Evolutionary conservation across 768 basidiomycete species (phyloP).

Genomic region (Termitomyces sp.): DNA sequence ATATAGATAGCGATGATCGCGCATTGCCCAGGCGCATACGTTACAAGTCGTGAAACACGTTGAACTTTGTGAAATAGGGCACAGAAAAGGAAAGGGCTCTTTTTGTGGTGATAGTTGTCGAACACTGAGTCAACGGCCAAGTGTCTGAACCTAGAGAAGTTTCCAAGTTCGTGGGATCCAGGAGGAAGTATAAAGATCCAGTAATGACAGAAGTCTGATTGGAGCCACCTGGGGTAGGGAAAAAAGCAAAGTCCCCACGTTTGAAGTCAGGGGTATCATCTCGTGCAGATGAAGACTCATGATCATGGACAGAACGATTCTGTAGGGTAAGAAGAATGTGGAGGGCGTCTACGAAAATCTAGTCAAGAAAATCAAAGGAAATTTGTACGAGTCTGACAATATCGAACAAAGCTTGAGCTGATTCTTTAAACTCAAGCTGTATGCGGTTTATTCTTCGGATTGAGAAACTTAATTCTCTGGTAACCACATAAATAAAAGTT

Average conservation of each 20-base stretch:
- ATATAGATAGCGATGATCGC: background rate
- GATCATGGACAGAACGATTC: background rate
- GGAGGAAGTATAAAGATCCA: background rate
- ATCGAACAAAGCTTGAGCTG: background rate
- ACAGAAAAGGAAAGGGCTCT: background rate
- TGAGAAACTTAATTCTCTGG: too few species aligned
- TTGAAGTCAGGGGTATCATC: background rate
- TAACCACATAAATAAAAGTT: too few species aligned
- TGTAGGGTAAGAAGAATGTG: background rate
- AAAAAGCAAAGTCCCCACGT: background rate
- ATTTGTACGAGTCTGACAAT: too few species aligned
- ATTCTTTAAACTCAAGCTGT: too few species aligned
- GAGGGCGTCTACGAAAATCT: too few species aligned
- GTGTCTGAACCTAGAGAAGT: background rate
- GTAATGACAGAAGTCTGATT: background rate
- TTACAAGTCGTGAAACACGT: background rate
- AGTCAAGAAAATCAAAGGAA: background rate
- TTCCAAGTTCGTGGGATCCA: background rate
- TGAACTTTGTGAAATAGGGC: too few species aligned
- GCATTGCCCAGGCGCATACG: background rate
- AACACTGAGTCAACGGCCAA: background rate
- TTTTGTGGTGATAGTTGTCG: background rate
- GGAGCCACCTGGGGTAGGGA: background rate
- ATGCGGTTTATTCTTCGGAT: too few species aligned
- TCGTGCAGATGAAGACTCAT: background rate